phyloP scores from a whole-genome alignment of 805 yeast species.

The Hanseniaspora taiwanica region DNA sequence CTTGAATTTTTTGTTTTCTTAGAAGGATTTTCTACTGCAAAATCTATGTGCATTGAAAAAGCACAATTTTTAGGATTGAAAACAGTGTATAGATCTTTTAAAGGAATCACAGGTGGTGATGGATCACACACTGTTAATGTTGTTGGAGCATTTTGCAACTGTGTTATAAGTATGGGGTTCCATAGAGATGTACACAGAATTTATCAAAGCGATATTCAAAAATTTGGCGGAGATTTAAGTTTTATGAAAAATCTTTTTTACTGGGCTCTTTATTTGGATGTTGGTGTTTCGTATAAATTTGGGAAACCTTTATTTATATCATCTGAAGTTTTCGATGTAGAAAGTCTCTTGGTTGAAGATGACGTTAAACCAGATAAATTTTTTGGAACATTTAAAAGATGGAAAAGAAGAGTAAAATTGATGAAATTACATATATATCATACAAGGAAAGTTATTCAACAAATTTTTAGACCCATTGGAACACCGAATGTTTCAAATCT shows the following conservation, averaged over 20 bases:
- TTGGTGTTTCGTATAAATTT: constrained; percentile 12
- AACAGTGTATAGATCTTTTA: constrained; percentile 7
- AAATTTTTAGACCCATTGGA: constrained; percentile 3
- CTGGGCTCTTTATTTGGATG: constrained; percentile 16
- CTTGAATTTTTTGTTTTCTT: constrained; percentile 12
- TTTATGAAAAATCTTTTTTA: constrained; percentile 17
- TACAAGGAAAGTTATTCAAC: not conserved
- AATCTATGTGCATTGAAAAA: constrained; percentile 18
- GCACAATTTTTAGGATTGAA: constrained; percentile 17
- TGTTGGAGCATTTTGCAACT: constrained; percentile 7
- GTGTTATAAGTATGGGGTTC: constrained; percentile 15
- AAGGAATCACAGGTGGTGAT: constrained; percentile 14
- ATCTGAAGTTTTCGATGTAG: not conserved
- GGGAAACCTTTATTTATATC: constrained; percentile 14
- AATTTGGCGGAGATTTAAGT: constrained; percentile 11
- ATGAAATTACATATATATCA: constrained; percentile 3
- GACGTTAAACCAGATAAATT: too few species aligned
- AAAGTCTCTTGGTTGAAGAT: not conserved
- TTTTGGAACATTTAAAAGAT: not conserved
- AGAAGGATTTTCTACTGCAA: constrained; percentile 17
- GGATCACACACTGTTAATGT: constrained; percentile 11
- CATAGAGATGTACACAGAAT: constrained; percentile 11
- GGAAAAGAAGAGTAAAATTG: not conserved
- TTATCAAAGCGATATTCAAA: constrained; percentile 9
- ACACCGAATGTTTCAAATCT: constrained; percentile 1